Evolutionary conservation across 2,329 filamentous ascomycete species (phyloP).

Genomic region (Thelonectria rubi): DNA sequence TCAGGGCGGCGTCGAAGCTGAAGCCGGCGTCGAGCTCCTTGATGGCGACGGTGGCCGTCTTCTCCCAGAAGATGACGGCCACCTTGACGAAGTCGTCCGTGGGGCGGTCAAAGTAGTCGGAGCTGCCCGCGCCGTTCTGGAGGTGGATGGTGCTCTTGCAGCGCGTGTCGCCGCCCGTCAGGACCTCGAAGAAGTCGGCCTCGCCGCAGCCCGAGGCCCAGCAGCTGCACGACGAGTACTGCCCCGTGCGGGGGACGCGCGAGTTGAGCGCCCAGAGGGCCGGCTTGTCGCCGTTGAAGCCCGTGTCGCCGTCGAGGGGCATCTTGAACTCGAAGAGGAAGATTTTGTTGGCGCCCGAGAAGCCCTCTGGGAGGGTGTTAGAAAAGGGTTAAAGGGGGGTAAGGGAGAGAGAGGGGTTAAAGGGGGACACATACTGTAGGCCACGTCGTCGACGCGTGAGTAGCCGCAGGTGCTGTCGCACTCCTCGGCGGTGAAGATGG

Average conservation of each 20-base stretch:
- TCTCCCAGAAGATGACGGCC: conserved; percentile 68
- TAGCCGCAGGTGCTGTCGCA: conserved; percentile 57
- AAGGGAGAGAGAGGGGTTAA: background rate
- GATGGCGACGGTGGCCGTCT: conserved; percentile 62
- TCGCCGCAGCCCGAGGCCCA: conserved; percentile 76
- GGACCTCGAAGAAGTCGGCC: conserved; percentile 78
- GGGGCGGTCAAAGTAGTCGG: conserved; percentile 77
- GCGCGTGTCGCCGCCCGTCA: conserved; percentile 69
- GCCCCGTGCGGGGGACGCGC: conserved; percentile 73
- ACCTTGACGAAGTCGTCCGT: conserved; percentile 66
- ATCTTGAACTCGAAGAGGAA: conserved; percentile 80
- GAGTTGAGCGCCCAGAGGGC: conserved; percentile 81
- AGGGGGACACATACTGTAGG: conserved; percentile 54
- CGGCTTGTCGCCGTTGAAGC: conserved; percentile 72
- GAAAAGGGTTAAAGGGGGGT: background rate
- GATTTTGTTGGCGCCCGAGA: conserved; percentile 73
- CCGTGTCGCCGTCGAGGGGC: conserved; percentile 66
- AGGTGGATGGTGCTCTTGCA: conserved; percentile 77
- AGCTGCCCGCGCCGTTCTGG: conserved; percentile 69
- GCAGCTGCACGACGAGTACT: conserved; percentile 78
- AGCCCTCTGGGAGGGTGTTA: conserved; percentile 65
- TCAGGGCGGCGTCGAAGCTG: conserved; percentile 53
- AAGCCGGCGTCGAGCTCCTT: conserved; percentile 57
- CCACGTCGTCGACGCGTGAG: conserved; percentile 53
- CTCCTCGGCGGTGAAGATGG: conserved; percentile 56